A percentile compares a stretch with the other conserved stretches of the same genome.
Conservation (phyloP, 352 stramenopile genomes). For the Halophytophthora polymorphica region DNA sequence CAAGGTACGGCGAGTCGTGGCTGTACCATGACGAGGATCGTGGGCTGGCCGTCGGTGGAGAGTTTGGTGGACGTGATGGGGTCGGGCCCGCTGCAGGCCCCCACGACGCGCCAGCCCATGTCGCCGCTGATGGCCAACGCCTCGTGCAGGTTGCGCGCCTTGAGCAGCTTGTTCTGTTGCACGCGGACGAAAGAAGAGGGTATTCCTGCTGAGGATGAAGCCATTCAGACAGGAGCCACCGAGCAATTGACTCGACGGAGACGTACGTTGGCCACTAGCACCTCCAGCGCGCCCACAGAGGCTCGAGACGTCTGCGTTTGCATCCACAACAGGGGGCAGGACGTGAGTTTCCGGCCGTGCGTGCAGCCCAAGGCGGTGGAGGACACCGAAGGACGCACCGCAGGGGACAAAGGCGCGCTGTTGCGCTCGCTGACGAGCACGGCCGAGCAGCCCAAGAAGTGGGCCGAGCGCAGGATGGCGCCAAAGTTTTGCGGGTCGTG, state of each 20-base stretch:
- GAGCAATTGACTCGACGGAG: background rate
- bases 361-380: background rate
- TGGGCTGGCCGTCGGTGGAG: conserved; percentile 36
- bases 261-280: conserved; percentile 70
- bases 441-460: conserved; percentile 69
- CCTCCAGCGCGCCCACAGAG: conserved; percentile 70
- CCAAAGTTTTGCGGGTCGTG: conserved; percentile 84
- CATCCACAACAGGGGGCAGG: background rate
- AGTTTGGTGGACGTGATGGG: conserved; percentile 64
- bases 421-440: conserved; percentile 74
- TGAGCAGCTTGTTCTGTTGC: conserved; percentile 58
- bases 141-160: conserved; percentile 68
- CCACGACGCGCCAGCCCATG: conserved; percentile 69
- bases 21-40: conserved; percentile 79
- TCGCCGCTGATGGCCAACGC: conserved; percentile 57
- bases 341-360: background rate
- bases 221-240: too few relatives aligned
- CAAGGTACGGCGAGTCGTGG: background rate
- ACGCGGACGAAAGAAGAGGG: background rate
- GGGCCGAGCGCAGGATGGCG: conserved; percentile 70
- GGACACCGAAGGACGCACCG: conserved; percentile 19
- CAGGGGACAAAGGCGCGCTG: conserved; percentile 65
- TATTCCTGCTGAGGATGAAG: too few relatives aligned
- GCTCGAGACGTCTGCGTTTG: conserved; percentile 49
- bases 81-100: conserved; percentile 68